Base-by-base conservation (phyloP, 2,329 filamentous ascomycete species). In the Botryotinia calthae region DNA sequence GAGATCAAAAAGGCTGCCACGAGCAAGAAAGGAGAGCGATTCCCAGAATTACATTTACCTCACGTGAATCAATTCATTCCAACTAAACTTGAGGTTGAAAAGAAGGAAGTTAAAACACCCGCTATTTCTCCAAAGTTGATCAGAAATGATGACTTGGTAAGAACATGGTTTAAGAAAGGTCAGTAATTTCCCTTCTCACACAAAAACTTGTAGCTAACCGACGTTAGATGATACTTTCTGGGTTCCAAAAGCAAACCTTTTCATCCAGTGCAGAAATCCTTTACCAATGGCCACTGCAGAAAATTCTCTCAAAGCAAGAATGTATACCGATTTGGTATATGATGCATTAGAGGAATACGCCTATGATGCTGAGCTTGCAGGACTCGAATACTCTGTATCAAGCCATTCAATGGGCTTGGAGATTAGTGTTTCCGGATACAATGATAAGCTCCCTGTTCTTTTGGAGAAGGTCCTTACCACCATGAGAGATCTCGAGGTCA, bases 31-130 rank as follows among this genome's bases (percentile, higher is more conserved):
- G 84, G 86, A 37, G 85, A 88, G 44, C 88, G 93, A 34, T 87
- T 93, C 0, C 79, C 88, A 18, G 90, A 92, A 63, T 85, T 99
- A 61, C 93, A 97, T 80, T 87, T 99, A 70, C 96, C 96, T 0
- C 93, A 96, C 80, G 92, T 90, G 84, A 99, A 99, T 83, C 93
- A 97, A 80, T 99, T 99, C 80, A 95, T 99, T 73, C 96, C 96
- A 3, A 96, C 90, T 28, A 92, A 96, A 76, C 87, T 99, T 5
- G 94, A 97, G 70, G 96, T 99, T 2, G 94, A 98, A 82, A 97
- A 96, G 86, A 97, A 94, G 82, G 93, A 97, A 51, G 87, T 96
- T n/a, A 86, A 89, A 40, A 88, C 93, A 77, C 92, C 94, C 1
- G 85, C 90, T 0, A 87, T 92, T 72, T 86, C 89, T 0, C 96